Base-by-base conservation (phyloP, 2,329 filamentous ascomycete genomes). In the Teratosphaeriaceae sp. region DNA sequence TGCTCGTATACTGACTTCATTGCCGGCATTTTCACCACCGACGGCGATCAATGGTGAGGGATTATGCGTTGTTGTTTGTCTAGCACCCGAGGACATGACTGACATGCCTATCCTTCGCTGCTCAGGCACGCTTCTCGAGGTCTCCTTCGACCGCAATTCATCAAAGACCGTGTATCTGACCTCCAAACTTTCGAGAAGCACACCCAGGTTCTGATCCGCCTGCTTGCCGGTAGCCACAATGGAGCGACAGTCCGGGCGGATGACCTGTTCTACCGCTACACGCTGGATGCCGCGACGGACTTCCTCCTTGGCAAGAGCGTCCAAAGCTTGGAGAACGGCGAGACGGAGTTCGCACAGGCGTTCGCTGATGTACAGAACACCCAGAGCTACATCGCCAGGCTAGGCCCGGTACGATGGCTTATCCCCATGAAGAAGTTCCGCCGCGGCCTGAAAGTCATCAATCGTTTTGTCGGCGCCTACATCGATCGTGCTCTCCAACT, bases 111-210 rank as follows among this genome's bases (percentile, higher is more conserved):
- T n/a, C n/a, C n/a, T n/a, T n/a, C n/a, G n/a, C n/a, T n/a, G n/a
- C n/a, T n/a, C n/a, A n/a, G n/a, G 89, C 85, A 90, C 53, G 74
- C 76, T 43, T 88, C 82, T 40, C 76, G 89, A n/a, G 80, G 86
- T 51, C 72, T 95, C 46, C 80, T 96, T 49, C 76, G 88, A 2
- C 88, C 89, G 0, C 87, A 94, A 58, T 95, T 95, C 64, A 80
- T 88, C 57, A 84, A 84, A 55, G 85, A 94, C 57, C 84, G 88
- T 16, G 78, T 95, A 26, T 84, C 82, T 50, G 86, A 95, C 62
- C 68, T 95, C 47, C 75, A 87, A 40, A 80, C 83, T 46, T 89
- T 94, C 59, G 89, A 95, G 66, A 70, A 73, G 18, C 88, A 95
- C 59, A 75, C 89, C 19, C 74, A 85, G 57, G 76, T 79, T 0